These are phyloP conservation scores for Chaetomiaceae sp. DNA, from an alignment of 2,329 filamentous ascomycete species.

Conservation along the genomic window DNA sequence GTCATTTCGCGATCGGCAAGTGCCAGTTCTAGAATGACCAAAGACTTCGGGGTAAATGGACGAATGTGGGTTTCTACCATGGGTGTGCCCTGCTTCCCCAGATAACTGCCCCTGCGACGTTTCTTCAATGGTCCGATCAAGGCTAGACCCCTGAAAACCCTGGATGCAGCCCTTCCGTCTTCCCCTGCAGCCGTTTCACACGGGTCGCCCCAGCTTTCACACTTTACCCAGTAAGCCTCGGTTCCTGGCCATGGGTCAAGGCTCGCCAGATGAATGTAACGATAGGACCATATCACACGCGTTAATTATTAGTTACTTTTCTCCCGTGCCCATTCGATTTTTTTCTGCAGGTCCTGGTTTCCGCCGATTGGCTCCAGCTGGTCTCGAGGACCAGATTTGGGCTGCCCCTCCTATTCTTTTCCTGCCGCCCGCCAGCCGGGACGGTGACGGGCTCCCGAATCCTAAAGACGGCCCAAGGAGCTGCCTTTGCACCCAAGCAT, in stretches of 20 bases:
- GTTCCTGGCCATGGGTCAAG: neutral
- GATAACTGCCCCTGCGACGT: conserved; percentile 1
- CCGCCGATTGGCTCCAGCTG: neutral
- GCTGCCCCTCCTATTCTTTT: neutral
- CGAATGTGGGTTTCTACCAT: neutral
- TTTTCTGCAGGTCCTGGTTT: neutral
- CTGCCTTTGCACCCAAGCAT: neutral
- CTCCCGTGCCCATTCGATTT: conserved; percentile 3
- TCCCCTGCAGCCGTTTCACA: conserved; percentile 8
- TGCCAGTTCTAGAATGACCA: neutral
- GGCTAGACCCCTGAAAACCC: conserved; percentile 4
- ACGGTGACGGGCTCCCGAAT: neutral
- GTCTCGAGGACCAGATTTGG: neutral
- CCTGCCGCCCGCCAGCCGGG: neutral
- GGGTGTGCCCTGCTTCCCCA: conserved; percentile 11
- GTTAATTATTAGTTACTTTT: neutral
- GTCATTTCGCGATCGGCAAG: neutral
- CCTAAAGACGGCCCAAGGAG: neutral
- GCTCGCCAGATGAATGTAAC: conserved; percentile 1
- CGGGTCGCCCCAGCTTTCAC: neutral
- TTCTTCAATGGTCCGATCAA: neutral
- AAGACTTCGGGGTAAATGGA: neutral
- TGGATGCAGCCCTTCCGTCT: neutral
- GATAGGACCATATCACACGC: neutral
- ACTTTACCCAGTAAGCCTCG: neutral